These are phyloP conservation scores for Pugionium dolabratum DNA, from an alignment of 345 rosid genomes.

Conservation along the genomic window DNA sequence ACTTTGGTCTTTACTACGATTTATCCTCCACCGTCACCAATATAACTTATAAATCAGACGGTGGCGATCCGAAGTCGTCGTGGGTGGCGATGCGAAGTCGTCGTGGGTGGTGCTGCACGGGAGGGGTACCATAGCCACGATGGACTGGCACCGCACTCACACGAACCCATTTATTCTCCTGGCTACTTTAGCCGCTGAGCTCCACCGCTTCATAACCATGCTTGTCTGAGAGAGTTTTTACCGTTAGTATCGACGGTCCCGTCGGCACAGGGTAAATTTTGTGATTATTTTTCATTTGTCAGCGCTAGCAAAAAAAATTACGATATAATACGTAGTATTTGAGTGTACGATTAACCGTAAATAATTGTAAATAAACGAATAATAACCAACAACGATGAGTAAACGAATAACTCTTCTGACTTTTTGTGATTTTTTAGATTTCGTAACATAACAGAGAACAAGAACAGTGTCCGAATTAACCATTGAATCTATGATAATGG, in stretches of 20 bases:
- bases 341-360: no score
- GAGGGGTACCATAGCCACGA: slow-evolving; percentile 89
- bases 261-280: slow-evolving; percentile 84
- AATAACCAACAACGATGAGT: no score
- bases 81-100: slow-evolving; percentile 53
- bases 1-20: slow-evolving; percentile 2
- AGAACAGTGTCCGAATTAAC: no score
- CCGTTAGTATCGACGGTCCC: slow-evolving; percentile 95
- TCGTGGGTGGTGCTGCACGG: slow-evolving; percentile 83
- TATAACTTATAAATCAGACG: slow-evolving; percentile 8
- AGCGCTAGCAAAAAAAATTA: no score
- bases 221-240: slow-evolving; percentile 90
- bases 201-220: slow-evolving; percentile 66
- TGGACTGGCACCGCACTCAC: slow-evolving; percentile 97
- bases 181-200: slow-evolving; percentile 91
- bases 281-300: no score
- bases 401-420: no score
- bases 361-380: no score
- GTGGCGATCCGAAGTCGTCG: slow-evolving; percentile 39
- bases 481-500: no score
- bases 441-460: no score
- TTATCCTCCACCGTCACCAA: not conserved
- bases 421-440: no score
- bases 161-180: slow-evolving; percentile 96
- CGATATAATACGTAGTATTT: no score